Base-by-base conservation (phyloP, 176 grass and related monocot species). In the Rhynchospora pubera region DNA sequence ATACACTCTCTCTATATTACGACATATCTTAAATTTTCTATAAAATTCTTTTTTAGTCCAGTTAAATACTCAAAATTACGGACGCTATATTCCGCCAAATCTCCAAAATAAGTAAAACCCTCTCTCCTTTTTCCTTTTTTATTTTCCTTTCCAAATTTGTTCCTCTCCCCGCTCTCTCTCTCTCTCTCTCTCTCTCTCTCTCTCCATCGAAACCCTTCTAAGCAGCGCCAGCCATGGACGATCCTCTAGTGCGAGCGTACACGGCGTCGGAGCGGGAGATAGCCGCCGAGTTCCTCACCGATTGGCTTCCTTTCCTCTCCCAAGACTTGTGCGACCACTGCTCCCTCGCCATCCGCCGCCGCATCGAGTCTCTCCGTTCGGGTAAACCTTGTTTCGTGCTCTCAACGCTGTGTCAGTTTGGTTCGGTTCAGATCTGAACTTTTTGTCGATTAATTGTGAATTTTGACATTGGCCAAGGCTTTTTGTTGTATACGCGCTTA, bases 291-390 rank as follows among this genome's bases (percentile, higher is more conserved):
- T 99, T 99, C 86, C 89, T 99, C 63, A 91, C 84, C 82, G 89
- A 86, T 8, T 99, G 96, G 96, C 86, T 99, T 10, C 92, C 96
- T 43, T 99, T 99, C 82, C 87, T 99, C 76, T 87, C 91, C 39
- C 84, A 85, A 1, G 92, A 71, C 14, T 89, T 99, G 62, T 99
- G 96, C 87, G 57, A 88, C 9, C 79, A 82, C 44, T 99, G 96
- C 83, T 86, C 58, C 79, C 26, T 16, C 28, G 81, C 83, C 9
- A 83, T 99, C 70, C 89, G 86, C 82, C 16, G 13, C 68, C 92
- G 96, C 79, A 85, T 95, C 89, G 19, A 68, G 57, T 93, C 93
- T 52, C 91, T 93, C 67, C 89, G 79, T 56, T 45, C 89, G 28
- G 92, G 92, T 93, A 89, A 57, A 50, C 22, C 70, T 53, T 28